Evolutionary conservation across 78 protist species (phyloP), one percentile per base, ranked within the genome.

Genomic region (Thecamonas trahens): DNA sequence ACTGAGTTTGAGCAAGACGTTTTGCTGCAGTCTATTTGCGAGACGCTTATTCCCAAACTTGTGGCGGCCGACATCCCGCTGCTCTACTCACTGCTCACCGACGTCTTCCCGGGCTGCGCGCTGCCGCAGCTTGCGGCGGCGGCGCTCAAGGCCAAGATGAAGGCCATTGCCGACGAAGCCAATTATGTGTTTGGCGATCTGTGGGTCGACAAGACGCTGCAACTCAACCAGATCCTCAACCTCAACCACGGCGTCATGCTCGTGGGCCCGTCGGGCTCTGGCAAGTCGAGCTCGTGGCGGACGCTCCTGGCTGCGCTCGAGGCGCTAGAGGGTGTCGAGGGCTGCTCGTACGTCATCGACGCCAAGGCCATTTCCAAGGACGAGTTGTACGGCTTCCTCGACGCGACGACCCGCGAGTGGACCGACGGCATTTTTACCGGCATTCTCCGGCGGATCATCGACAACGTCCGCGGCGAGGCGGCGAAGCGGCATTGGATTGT

Each of bases 401-500:
- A 96, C 62, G 42, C 76, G 17, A 91, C 96, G n/a, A 92, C 99
- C 31, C 85, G 97, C 39, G 99, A 97, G 70, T 97, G 99, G 98
- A 90, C 88, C 18, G 99, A 97, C 63, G 99, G 99, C 26, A 22
- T 97, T 1, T 92, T 97, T 72, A 97, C 99, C 3, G 71, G 64
- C 40, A 67, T 82, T 13, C 74, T 94, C 38, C 58, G 93, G 18
- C 22, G n/a, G 31, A 88, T 91, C 58, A 67, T 87, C 38, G 97
- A 90, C 68, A 84, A 88, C 53, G 79, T 68, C 40, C 79, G 86
- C n/a, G 83, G 78, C 47, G 97, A 85, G 80, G 20, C 40, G 20
- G 24, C 53, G 17, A 45, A 79, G 66, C 72, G 86, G 49, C 98
- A 95, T 52, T 96, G 97, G 97, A 93, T 97, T 60, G 64, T 97